phyloP scores from a whole-genome alignment of 176 grass and related monocot species.

The Oropetium thomaeum region DNA sequence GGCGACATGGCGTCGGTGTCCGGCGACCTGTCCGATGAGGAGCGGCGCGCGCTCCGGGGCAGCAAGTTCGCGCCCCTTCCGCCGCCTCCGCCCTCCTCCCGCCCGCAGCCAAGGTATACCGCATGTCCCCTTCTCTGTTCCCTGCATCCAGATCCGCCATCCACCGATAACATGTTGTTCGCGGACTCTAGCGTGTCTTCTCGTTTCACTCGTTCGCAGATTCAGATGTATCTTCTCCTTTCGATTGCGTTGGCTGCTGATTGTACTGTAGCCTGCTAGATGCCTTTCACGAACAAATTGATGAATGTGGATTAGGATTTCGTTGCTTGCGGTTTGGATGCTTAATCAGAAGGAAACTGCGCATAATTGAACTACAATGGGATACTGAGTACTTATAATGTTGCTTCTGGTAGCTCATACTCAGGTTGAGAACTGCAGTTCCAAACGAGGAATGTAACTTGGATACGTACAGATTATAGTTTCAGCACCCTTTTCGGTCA shows the following conservation, averaged over 20 bases:
- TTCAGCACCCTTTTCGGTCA: not conserved
- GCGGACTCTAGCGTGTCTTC: not conserved
- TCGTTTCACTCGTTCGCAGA: not conserved
- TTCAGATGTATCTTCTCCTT: not conserved
- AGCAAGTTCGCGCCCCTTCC: constrained; percentile 95
- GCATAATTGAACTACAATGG: not conserved
- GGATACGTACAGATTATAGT: not conserved
- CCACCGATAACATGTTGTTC: not conserved
- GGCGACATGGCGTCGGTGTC: constrained; percentile 52
- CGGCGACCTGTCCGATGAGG: constrained; percentile 65
- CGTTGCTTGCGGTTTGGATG: not conserved
- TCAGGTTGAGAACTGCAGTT: not conserved
- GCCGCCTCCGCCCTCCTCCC: constrained; percentile 20
- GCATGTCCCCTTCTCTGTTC: not conserved
- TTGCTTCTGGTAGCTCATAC: not conserved
- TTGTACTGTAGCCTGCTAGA: not conserved
- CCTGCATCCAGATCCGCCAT: constrained; percentile 2
- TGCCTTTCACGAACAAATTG: not conserved
- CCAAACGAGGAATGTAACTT: not conserved
- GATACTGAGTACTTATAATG: not conserved
- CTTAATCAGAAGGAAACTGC: not conserved
- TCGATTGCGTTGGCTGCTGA: not conserved
- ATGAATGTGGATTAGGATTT: constrained; percentile 14
- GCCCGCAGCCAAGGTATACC: constrained; percentile 54
- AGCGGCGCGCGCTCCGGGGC: constrained; percentile 70